phyloP scores from a whole-genome alignment of 2,329 filamentous ascomycete genomes.

The Pseudocercospora macadamiae region DNA sequence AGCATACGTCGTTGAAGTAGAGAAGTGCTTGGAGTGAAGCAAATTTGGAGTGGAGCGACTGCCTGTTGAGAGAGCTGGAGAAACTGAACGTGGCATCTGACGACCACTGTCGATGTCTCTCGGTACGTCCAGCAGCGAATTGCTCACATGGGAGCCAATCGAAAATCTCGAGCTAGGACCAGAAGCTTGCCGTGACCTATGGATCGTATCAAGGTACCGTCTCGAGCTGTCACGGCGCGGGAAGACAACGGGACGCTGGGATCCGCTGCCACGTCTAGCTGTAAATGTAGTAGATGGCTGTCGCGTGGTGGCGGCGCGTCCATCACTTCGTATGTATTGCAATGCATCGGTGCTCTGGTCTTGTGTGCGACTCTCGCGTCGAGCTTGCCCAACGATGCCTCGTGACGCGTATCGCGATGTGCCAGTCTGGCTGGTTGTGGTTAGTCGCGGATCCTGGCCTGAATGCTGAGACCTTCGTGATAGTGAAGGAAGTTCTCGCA shows the following conservation, averaged over 20 bases:
- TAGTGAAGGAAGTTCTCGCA: background rate
- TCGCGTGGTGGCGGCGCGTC: slow-evolving; percentile 30
- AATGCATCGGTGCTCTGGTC: slow-evolving; percentile 21
- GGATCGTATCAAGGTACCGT: slow-evolving; percentile 13
- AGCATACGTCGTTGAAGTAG: slow-evolving; percentile 16
- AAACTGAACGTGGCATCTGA: slow-evolving; percentile 9
- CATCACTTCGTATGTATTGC: slow-evolving; percentile 19
- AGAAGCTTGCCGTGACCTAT: slow-evolving; percentile 5
- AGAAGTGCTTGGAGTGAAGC: slow-evolving; percentile 5
- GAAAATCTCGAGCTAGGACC: background rate
- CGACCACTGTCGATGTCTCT: slow-evolving; percentile 6
- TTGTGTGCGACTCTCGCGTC: slow-evolving; percentile 21
- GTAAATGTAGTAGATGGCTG: slow-evolving; percentile 12
- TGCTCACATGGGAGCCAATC: background rate
- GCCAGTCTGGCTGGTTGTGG: background rate
- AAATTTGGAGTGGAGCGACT: slow-evolving; percentile 32
- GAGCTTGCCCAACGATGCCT: slow-evolving; percentile 4
- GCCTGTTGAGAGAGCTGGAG: slow-evolving; percentile 18
- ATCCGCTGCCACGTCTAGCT: slow-evolving; percentile 20
- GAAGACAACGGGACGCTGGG: slow-evolving; percentile 22
- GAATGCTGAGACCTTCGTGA: background rate
- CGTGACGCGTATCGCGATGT: background rate
- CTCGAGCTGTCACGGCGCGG: slow-evolving; percentile 23
- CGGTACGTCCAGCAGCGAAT: background rate
- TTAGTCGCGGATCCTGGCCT: background rate